These are phyloP conservation scores for Luffa acutangula DNA, from an alignment of 306 rosid species.

Conservation along the genomic window DNA sequence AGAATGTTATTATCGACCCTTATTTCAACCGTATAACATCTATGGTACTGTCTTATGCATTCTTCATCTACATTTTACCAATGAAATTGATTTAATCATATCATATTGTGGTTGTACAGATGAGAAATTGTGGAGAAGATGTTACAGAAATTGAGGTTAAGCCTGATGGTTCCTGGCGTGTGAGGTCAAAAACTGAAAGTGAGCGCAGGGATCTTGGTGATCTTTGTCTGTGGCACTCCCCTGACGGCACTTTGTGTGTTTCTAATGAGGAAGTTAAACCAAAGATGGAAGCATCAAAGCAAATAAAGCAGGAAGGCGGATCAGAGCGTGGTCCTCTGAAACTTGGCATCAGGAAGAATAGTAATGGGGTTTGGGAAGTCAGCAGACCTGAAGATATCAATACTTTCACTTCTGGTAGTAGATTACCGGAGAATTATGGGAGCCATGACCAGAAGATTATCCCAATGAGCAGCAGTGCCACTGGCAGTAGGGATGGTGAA, in stretches of 20 bases:
- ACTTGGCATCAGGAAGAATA: slow-evolving; percentile 67
- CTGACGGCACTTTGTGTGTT: slow-evolving; percentile 50
- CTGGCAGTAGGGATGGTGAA: slow-evolving; percentile 81
- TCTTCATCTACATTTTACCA: not conserved
- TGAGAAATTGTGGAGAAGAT: slow-evolving; percentile 86
- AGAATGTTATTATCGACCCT: slow-evolving; percentile 78
- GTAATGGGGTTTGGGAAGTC: slow-evolving; percentile 76
- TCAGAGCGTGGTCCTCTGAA: slow-evolving; percentile 61
- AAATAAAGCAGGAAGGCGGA: slow-evolving; percentile 69
- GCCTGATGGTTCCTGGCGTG: slow-evolving; percentile 99
- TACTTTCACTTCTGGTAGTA: slow-evolving; percentile 26
- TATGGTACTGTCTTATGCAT: slow-evolving; percentile 35
- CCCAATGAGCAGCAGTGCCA: slow-evolving; percentile 94
- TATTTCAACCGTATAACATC: slow-evolving; percentile 78
- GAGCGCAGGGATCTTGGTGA: slow-evolving; percentile 65
- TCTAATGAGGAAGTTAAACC: slow-evolving; percentile 29
- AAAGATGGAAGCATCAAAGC: slow-evolving; percentile 43
- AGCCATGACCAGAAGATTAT: slow-evolving; percentile 53
- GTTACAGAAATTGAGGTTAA: slow-evolving; percentile 80
- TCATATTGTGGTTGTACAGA: slow-evolving; percentile 33
- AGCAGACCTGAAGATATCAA: slow-evolving; percentile 61
- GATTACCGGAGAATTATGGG: slow-evolving; percentile 44
- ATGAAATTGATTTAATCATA: not conserved
- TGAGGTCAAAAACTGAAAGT: slow-evolving; percentile 64
- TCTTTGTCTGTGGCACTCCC: slow-evolving; percentile 70